These are phyloP conservation scores for Protea cynaroides DNA, from an alignment of 164 flowering plant genomes.

Conservation along the genomic window DNA sequence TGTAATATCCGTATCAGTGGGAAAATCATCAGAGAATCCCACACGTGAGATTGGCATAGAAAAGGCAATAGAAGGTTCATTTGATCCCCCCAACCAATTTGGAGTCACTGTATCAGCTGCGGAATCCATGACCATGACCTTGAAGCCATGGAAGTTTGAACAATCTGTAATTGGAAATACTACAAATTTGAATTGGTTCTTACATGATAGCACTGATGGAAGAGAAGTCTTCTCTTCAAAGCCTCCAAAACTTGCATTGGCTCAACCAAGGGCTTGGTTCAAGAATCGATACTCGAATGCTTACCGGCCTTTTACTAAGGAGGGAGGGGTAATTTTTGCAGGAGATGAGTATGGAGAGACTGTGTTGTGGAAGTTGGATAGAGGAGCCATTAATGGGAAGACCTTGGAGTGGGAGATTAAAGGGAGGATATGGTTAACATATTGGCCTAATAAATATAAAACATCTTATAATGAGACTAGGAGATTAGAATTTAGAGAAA, in stretches of 20 bases:
- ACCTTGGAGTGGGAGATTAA: slow-evolving; percentile 76
- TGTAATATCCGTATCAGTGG: slow-evolving; percentile 60
- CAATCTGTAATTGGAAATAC: slow-evolving; percentile 61
- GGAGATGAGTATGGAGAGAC: slow-evolving; percentile 86
- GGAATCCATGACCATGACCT: slow-evolving; percentile 45
- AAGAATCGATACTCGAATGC: slow-evolving; percentile 67
- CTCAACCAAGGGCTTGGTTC: slow-evolving; percentile 80
- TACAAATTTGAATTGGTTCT: slow-evolving; percentile 68
- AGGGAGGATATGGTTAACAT: slow-evolving; percentile 76
- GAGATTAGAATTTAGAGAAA: slow-evolving; percentile 65
- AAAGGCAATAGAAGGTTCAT: slow-evolving; percentile 46
- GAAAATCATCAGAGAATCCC: slow-evolving; percentile 88
- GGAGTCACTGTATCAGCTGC: slow-evolving; percentile 51
- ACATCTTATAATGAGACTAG: slow-evolving; percentile 67
- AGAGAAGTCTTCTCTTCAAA: slow-evolving; percentile 70
- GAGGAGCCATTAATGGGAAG: slow-evolving; percentile 47
- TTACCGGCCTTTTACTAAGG: slow-evolving; percentile 71
- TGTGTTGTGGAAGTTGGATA: slow-evolving; percentile 72
- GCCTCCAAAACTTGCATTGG: slow-evolving; percentile 52
- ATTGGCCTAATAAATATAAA: slow-evolving; percentile 79
- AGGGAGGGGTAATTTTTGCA: slow-evolving; percentile 89
- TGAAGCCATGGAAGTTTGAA: slow-evolving; percentile 95
- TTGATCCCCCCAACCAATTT: slow-evolving; percentile 43
- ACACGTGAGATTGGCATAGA: slow-evolving; percentile 49
- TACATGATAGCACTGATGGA: slow-evolving; percentile 70